These are phyloP conservation scores for Dryas integrifolia DNA, from an alignment of 331 rosid genomes.

Conservation along the genomic window DNA sequence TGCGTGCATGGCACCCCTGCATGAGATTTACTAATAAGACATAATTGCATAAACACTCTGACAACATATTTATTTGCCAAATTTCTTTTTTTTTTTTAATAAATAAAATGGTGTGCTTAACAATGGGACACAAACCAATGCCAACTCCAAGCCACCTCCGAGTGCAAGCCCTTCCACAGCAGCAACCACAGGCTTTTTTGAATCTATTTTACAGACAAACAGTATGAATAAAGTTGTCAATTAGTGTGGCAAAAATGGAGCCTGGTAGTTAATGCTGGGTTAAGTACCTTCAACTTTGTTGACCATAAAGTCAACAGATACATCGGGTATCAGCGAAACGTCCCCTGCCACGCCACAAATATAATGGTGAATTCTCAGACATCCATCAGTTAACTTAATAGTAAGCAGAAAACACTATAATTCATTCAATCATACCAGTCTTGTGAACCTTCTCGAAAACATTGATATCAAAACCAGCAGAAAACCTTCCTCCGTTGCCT, in stretches of 20 bases:
- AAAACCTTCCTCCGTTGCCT: constrained; percentile 87
- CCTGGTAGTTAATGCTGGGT: not conserved
- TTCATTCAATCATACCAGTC: constrained; percentile 51
- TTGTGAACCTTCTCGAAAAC: constrained; percentile 80
- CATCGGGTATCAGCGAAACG: constrained; percentile 66
- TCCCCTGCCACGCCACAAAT: constrained; percentile 57
- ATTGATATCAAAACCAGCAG: constrained; percentile 95
- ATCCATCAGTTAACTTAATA: not conserved
- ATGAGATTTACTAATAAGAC: constrained; percentile 16
- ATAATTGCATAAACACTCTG: constrained; percentile 5
- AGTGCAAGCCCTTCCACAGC: constrained; percentile 96
- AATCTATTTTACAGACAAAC: constrained; percentile 49
- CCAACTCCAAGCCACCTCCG: constrained; percentile 97
- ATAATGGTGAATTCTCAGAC: constrained; percentile 14
- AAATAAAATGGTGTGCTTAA: constrained; percentile 3
- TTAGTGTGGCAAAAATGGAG: not conserved
- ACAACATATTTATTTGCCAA: constrained; percentile 4
- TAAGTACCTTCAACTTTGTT: constrained; percentile 71
- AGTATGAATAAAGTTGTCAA: not conserved
- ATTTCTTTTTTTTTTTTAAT: too few relatives aligned
- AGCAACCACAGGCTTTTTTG: constrained; percentile 88
- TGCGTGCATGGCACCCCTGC: constrained; percentile 94
- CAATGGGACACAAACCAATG: constrained; percentile 65
- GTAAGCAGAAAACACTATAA: not conserved
- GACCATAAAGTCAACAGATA: constrained; percentile 76